Percentiles rank a stretch among this genome's conserved stretches.
Evolutionary conservation across 805 yeast species (phyloP).

Genomic region (Blastobotrys mokoenaii): DNA sequence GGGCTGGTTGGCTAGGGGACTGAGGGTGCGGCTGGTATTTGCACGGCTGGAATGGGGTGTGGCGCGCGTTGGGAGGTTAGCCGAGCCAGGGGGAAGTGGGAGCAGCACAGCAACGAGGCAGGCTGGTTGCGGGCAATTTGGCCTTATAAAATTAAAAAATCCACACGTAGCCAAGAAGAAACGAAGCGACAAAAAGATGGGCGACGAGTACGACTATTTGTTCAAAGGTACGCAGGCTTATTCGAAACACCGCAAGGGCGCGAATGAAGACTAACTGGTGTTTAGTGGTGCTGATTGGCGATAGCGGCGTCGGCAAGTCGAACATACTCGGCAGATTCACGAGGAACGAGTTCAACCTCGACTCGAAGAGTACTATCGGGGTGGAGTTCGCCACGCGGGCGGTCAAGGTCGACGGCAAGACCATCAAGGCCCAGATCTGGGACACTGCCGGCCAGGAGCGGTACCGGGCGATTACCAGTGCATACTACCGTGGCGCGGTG

Average conservation of each 20-base stretch:
- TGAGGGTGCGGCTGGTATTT: too few species aligned
- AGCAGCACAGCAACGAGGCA: too few species aligned
- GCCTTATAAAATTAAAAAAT: too few species aligned
- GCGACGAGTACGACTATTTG: slow-evolving; percentile 82
- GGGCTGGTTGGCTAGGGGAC: too few species aligned
- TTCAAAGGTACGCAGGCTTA: slow-evolving; percentile 59
- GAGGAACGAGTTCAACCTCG: slow-evolving; percentile 90
- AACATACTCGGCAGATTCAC: slow-evolving; percentile 90
- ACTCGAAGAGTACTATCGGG: slow-evolving; percentile 90
- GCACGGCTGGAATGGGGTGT: too few species aligned
- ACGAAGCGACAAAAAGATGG: too few species aligned
- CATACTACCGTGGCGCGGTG: slow-evolving; percentile 96
- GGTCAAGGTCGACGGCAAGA: slow-evolving; percentile 88
- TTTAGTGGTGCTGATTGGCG: slow-evolving; percentile 85
- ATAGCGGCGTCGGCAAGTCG: slow-evolving; percentile 95
- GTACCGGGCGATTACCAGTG: slow-evolving; percentile 94
- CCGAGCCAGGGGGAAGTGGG: too few species aligned
- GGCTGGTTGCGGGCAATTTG: too few species aligned
- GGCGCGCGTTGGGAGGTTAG: too few species aligned
- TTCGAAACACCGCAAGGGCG: neutral
- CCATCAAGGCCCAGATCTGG: slow-evolving; percentile 96
- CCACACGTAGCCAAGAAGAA: too few species aligned
- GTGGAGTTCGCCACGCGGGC: slow-evolving; percentile 98
- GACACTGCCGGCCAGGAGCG: slow-evolving; percentile 99
- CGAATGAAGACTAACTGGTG: neutral